Evolutionary conservation across 306 rosid genomes (phyloP), one percentile per base, ranked within the genome.

Genomic region (Cucurbita pepo): DNA sequence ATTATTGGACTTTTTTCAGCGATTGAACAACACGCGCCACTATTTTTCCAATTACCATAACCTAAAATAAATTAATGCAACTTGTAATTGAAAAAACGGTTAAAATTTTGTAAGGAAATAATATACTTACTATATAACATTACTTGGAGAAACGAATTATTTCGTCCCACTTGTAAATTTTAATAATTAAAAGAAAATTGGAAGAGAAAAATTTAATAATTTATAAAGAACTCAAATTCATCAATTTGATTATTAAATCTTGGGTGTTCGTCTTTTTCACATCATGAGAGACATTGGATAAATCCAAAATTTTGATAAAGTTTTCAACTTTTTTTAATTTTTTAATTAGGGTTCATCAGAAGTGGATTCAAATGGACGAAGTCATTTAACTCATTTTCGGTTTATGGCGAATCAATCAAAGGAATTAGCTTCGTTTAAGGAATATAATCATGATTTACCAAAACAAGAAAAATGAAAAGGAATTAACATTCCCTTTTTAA

Each of bases 21-120:
- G 65, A 53, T 70, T 74, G 71, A 16, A 14, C 10, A 4, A 47
- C 77, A 74, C 71, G 70, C 50, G n/a, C 69, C 50, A n/a, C 48
- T 1, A 12, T 14, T 59, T 53, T 53, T 14, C 45, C 36, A 34
- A 58, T 30, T 58, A 3, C 43, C 64, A 9, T 56, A 10, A 53
- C n/a, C 36, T 59, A 11, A 30, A 59, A 34, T 59, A 7, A 15
- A 62, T 38, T n/a, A 37, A 62, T n/a, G 69, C 18, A 8, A 16
- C 48, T 14, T 9, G 14, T 62, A 43, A 65, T 38, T n/a, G n/a
- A 64, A 10, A 18, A 41, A 40, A 40, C 10, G 30, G 7, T n/a
- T 1, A 40, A 50, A 19, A 11, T 5, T 6, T 25, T 11, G 8
- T 1, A 65, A 65, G 72, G 72, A 18, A 65, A 65, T n/a, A 19